Percentiles rank a stretch among this genome's conserved stretches.
Conservation (phyloP, 2,329 filamentous ascomycete species). For the Pseudocercospora cruenta region DNA sequence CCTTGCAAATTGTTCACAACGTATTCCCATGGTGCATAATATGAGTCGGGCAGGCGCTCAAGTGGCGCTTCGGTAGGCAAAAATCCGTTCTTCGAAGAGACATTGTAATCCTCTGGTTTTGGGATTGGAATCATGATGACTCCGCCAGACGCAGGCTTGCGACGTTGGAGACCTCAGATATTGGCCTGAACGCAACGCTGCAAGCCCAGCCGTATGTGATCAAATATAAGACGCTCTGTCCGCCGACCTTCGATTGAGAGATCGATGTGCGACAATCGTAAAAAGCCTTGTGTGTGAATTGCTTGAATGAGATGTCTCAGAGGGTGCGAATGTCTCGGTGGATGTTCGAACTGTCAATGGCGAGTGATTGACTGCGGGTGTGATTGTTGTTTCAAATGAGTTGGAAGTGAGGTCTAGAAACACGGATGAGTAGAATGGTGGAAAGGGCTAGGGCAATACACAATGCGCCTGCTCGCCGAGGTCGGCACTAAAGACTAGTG, state of each 20-base stretch:
- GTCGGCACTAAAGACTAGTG: slow-evolving; percentile 3
- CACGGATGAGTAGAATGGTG: background rate
- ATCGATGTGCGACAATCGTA: background rate
- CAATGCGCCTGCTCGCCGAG: slow-evolving; percentile 2
- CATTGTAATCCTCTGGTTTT: slow-evolving; percentile 73
- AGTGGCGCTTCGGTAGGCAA: slow-evolving; percentile 81
- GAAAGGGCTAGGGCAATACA: background rate
- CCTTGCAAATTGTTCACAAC: slow-evolving; percentile 83
- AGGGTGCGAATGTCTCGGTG: background rate
- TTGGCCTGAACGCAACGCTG: slow-evolving; percentile 35
- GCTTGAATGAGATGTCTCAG: background rate
- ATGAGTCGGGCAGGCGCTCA: slow-evolving; percentile 78
- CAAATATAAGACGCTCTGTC: background rate
- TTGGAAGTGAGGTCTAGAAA: background rate
- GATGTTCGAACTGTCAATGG: background rate
- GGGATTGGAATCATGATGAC: slow-evolving; percentile 49
- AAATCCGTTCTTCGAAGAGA: slow-evolving; percentile 80
- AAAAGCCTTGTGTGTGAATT: background rate
- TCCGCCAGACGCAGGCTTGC: slow-evolving; percentile 43
- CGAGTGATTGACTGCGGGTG: background rate
- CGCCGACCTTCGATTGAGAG: background rate
- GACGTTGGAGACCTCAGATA: slow-evolving; percentile 34
- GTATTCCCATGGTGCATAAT: slow-evolving; percentile 94
- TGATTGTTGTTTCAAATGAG: background rate
- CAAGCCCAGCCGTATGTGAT: slow-evolving; percentile 40